Base-by-base conservation (phyloP, 129 eudicot species). In the Pseudognaphalium luteoalbum region DNA sequence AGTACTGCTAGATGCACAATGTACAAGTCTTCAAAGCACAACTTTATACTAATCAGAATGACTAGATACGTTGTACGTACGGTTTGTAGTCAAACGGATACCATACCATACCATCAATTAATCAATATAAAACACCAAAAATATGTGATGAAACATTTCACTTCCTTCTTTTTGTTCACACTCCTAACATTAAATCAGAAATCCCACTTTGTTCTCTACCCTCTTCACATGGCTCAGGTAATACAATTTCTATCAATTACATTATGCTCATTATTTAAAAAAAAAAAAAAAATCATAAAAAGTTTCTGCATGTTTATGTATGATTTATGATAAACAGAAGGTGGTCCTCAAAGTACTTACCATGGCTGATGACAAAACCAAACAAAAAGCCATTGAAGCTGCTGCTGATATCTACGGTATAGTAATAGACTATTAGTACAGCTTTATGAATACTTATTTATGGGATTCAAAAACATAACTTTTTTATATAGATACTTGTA, bases 341-440 rank as follows among this genome's bases (percentile, higher is more conserved):
- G 90, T 91, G 52, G 71, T 34, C 2, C 52, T 67, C 71, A 94
- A 87, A 79, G 87, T 94, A 17, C 58, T 87, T 62, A 91, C 98
- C 84, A 94, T 94, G 98, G 87, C 90, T 29, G 98, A 94, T 81
- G 96, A 91, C 0, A 94, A 80, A 72, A 89, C 98, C 1, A 91
- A 91, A 82, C 96, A 94, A 84, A 94, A 89, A 68, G 93, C 98
- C 77, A 94, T 94, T 11, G 97, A 94, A 85, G 98, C 97, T 69
- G 98, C 97, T 21, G 98, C 98, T 7, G 96, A 91, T 83, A 89
- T 89, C 28, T 82, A 73, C 12, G 98, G 98, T 94, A 89, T 35
- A n/a, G 22, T 47, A 47, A 11, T 47, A 25, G 28, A 25, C 28
- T 25, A 25, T 25, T 25, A 47, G 54, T 47, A 47, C 54, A 0